phyloP scores from a whole-genome alignment of 306 rosid species.

The Ammopiptanthus mongolicus region DNA sequence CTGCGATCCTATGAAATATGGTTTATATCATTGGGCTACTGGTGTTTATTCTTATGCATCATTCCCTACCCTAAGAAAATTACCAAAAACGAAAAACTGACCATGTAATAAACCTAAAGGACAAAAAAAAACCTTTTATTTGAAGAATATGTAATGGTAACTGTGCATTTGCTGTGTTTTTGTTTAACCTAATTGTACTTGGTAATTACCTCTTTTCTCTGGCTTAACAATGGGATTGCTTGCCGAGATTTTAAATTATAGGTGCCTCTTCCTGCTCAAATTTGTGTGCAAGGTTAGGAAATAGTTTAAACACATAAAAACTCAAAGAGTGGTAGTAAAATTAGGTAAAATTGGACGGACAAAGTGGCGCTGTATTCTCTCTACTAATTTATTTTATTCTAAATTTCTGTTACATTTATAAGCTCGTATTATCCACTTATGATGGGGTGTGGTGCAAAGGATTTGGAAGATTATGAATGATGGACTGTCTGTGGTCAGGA shows the following conservation, averaged over 20 bases:
- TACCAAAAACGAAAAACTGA: not conserved
- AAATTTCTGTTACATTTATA: not conserved
- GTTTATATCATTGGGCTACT: not conserved
- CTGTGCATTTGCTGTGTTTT: not conserved
- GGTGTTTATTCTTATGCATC: not conserved
- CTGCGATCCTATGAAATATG: not conserved
- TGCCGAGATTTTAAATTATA: conserved; percentile 62
- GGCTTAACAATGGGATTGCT: conserved; percentile 67
- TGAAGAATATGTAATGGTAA: not conserved
- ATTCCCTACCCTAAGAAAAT: not conserved
- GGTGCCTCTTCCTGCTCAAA: conserved; percentile 35
- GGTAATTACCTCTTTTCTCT: conserved; percentile 39
- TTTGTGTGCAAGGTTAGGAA: not conserved
- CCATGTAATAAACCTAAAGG: not conserved
- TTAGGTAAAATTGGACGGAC: not conserved
- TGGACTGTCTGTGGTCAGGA: not conserved
- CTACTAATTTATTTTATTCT: not conserved
- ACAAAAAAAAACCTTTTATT: not conserved
- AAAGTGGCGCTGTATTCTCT: not conserved
- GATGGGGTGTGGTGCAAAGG: not conserved
- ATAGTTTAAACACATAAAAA: not conserved
- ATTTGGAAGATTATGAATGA: not conserved
- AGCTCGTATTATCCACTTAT: not conserved
- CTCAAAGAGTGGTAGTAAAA: not conserved
- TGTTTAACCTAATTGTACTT: not conserved